Evolutionary conservation across 2,329 filamentous ascomycete genomes (phyloP), one percentile per base, ranked within the genome.

Genomic region (Penicillium sp.): DNA sequence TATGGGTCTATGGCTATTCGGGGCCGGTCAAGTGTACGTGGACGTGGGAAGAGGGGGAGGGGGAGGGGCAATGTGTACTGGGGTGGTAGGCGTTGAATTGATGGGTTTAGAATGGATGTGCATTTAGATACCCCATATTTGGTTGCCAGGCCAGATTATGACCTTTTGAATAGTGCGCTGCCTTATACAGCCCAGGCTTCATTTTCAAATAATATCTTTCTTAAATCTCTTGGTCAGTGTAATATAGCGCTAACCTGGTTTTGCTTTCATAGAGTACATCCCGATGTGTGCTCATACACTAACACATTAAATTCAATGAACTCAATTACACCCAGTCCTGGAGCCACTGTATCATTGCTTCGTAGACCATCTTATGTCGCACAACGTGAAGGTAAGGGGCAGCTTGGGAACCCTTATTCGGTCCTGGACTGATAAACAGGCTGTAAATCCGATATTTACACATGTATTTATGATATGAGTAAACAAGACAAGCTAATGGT

Each of bases 1-100:
- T 72, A 68, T 59, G 68, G 69, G 29, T 64, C 63, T 39, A 68
- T 72, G 68, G 70, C 70, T 47, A 65, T 72, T 56, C 57, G 66
- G 18, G 68, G 63, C 13, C 60, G 66, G 45, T 67, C 60, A 35
- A 64, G 54, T 54, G 40, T 63, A 25, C 50, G 58, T 32, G 62
- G 62, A 13, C 49, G 61, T 56, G 65, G 60, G 52, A 63, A 35
- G 48, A 52, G 55, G 50, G 50, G 42, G n/a, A 47, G 25, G 37
- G 59, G 48, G 15, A 57, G 50, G 42, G 60, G 40, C 38, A 32
- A 47, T 58, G 47, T 51, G 3, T 51, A 59, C 42, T 62, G 54
- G 58, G 49, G 50, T 41, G 54, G 60, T 29, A 47, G 31, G 9
- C 32, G 25, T 39, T 60, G 49, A 56, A 15, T 27, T 27, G 2